A percentile compares a stretch with the other conserved stretches of the same genome.
These are phyloP conservation scores for Fusarium sp. DNA, from an alignment of 2,329 filamentous ascomycete species.

Conservation along the genomic window DNA sequence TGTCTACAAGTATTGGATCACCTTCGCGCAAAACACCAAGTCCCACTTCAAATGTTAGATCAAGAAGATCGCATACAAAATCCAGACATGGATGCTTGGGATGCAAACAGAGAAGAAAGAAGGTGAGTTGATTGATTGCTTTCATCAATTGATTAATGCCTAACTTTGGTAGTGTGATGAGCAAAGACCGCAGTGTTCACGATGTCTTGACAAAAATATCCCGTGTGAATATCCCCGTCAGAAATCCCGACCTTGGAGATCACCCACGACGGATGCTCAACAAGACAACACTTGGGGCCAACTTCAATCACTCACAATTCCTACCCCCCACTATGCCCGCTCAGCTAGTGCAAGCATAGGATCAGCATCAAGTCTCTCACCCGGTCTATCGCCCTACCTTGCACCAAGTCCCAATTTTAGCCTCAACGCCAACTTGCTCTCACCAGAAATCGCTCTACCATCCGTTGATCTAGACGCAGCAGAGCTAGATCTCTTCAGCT, in stretches of 20 bases:
- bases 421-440: background rate
- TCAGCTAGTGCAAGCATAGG: background rate
- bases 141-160: accelerated
- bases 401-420: conserved; percentile 6
- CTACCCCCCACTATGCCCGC: background rate
- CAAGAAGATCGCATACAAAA: conserved; percentile 38
- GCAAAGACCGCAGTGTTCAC: conserved; percentile 22
- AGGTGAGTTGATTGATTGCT: background rate
- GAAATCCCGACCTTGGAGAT: background rate
- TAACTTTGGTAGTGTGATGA: conserved; percentile 30
- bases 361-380: conserved; percentile 2
- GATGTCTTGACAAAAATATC: conserved; percentile 23
- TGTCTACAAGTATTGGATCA: background rate
- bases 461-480: conserved; percentile 26
- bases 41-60: background rate
- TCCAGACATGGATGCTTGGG: conserved; percentile 38
- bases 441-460: background rate
- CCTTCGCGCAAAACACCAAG: background rate
- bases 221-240: conserved; percentile 24
- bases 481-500: conserved; percentile 53
- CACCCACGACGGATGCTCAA: background rate
- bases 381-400: background rate
- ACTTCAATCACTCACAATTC: background rate
- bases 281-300: background rate
- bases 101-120: conserved; percentile 40